Percentiles rank a stretch among this genome's conserved stretches.
phyloP scores from a whole-genome alignment of 139 green algal genomes.

The Limnomonas spitsbergensis region DNA sequence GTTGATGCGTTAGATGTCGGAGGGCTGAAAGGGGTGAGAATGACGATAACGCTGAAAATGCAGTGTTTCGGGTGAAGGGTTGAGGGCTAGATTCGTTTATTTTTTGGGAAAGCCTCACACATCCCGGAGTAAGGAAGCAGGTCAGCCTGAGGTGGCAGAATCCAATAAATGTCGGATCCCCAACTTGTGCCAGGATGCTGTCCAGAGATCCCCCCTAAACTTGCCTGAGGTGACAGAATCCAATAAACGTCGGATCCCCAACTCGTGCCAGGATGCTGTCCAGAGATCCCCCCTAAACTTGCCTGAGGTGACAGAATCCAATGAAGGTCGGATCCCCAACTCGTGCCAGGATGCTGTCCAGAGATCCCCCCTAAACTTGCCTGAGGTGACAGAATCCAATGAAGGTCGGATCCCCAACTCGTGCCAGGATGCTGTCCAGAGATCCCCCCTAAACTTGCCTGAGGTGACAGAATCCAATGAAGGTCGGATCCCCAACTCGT shows the following conservation, averaged over 20 bases:
- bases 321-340: conserved; percentile 78
- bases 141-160: conserved; percentile 61
- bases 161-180: conserved; percentile 79
- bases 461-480: conserved; percentile 70
- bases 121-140: too few relatives aligned
- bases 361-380: too few relatives aligned
- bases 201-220: too few relatives aligned
- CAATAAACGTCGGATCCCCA: conserved; percentile 78
- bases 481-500: conserved; percentile 73
- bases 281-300: too few relatives aligned
- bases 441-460: too few relatives aligned
- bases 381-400: conserved; percentile 66
- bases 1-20: too few relatives aligned
- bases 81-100: too few relatives aligned
- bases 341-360: conserved; percentile 85
- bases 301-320: conserved; percentile 65
- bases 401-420: conserved; percentile 76
- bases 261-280: conserved; percentile 83
- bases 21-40: too few relatives aligned
- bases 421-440: conserved; percentile 86
- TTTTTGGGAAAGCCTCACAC: too few relatives aligned
- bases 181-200: conserved; percentile 77
- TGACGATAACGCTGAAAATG: too few relatives aligned
- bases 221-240: conserved; percentile 63
- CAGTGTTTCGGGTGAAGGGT: too few relatives aligned